Percentiles rank a stretch among this genome's conserved stretches.
phyloP scores from a whole-genome alignment of 2,329 filamentous ascomycete species.

The Herpomyces periplanetae region DNA sequence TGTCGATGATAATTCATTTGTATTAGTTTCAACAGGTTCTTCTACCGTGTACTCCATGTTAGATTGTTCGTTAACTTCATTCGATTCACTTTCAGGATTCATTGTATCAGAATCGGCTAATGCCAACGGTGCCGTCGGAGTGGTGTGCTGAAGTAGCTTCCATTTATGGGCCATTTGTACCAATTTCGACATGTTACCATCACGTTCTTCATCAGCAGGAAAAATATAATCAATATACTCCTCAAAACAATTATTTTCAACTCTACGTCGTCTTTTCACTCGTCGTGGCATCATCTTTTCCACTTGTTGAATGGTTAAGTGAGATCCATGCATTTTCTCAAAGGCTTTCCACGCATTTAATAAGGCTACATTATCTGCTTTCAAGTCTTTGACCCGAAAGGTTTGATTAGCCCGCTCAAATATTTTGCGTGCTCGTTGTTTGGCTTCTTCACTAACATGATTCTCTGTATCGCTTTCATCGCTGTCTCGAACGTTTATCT shows the following conservation, averaged over 20 bases:
- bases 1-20: no score
- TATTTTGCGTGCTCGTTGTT: constrained; percentile 34
- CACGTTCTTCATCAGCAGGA: constrained; percentile 64
- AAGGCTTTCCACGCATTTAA: constrained; percentile 77
- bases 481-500: constrained; percentile 57
- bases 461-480: constrained; percentile 16
- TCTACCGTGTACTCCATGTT: no score
- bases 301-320: constrained; percentile 36
- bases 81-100: no score
- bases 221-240: constrained; percentile 94
- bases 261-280: constrained; percentile 59
- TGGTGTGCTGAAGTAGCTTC: no score
- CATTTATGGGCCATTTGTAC: constrained; percentile 53
- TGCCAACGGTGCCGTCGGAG: no score
- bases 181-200: constrained; percentile 42
- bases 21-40: no score
- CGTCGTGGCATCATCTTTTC: constrained; percentile 72
- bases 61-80: no score
- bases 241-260: constrained; percentile 75
- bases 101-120: no score
- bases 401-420: constrained; percentile 52
- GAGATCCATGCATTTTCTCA: constrained; percentile 41
- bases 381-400: constrained; percentile 62
- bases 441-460: constrained; percentile 39
- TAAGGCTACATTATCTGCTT: constrained; percentile 63